Conservation (phyloP, 2,329 filamentous ascomycete species). For the Daldinia sp. region DNA sequence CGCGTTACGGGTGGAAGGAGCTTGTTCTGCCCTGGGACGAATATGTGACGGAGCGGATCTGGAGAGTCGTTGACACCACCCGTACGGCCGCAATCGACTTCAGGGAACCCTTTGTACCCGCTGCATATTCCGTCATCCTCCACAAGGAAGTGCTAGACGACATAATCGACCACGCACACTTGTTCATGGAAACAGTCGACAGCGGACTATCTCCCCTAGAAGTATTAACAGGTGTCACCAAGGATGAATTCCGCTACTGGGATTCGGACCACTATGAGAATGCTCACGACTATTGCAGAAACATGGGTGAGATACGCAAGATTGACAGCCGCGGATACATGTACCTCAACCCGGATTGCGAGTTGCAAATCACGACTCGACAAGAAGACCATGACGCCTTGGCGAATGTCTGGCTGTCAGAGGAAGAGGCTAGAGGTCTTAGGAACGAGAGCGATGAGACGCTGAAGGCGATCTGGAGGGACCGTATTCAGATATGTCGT, state of each 20-base stretch:
- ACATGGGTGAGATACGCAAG: neutral
- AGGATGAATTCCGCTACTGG: neutral
- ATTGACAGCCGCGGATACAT: neutral
- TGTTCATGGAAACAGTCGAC: neutral
- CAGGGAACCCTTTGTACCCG: neutral
- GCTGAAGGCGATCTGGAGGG: neutral
- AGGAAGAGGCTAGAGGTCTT: neutral
- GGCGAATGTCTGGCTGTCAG: neutral
- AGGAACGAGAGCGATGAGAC: neutral
- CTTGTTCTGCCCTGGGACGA: neutral
- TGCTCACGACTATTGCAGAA: neutral
- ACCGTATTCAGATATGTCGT: neutral
- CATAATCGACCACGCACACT: neutral
- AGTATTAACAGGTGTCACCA: neutral
- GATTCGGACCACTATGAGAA: neutral
- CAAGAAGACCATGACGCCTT: neutral
- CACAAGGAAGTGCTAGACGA: neutral
- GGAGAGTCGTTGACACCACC: neutral
- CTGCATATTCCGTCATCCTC: neutral
- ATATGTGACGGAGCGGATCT: neutral
- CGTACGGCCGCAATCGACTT: neutral
- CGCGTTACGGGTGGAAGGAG: slow-evolving; percentile 5
- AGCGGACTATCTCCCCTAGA: neutral
- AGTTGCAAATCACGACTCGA: neutral
- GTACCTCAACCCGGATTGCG: neutral